These are phyloP conservation scores for Ogataea thermomethanolica DNA, from an alignment of 805 yeast species.

Conservation along the genomic window DNA sequence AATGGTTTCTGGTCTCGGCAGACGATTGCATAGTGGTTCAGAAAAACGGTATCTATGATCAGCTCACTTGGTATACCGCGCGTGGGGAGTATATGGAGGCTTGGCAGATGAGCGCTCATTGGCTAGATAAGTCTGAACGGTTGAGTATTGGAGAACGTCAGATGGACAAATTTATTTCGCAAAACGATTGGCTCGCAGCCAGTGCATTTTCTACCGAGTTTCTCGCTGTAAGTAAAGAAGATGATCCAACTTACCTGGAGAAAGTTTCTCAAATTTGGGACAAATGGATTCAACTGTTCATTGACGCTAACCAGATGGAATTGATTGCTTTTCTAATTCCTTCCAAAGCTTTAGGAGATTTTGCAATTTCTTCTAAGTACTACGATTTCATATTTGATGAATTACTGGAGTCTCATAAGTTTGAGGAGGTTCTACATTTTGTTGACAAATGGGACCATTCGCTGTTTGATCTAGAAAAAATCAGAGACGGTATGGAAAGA, in stretches of 20 bases:
- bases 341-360: conserved; percentile 26
- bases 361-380: conserved; percentile 33
- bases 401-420: conserved; percentile 39
- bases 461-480: conserved; percentile 44
- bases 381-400: conserved; percentile 48
- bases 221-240: conserved; percentile 26
- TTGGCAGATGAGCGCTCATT: conserved; percentile 68
- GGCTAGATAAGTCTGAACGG: conserved; percentile 49
- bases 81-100: conserved; percentile 59
- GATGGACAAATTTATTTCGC: conserved; percentile 40
- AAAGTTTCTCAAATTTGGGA: conserved; percentile 54
- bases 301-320: conserved; percentile 43
- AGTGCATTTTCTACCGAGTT: conserved; percentile 45
- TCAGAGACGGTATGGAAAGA: conserved; percentile 47
- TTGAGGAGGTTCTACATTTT: conserved; percentile 38
- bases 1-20: conserved; percentile 72
- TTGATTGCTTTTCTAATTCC: conserved; percentile 60
- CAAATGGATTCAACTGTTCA: conserved; percentile 52
- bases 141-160: conserved; percentile 59
- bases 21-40: conserved; percentile 76
- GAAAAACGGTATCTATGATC: conserved; percentile 66
- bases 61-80: conserved; percentile 67
- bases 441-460: conserved; percentile 55
- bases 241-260: conserved; percentile 20
- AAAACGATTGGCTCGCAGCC: conserved; percentile 54